Conservation (phyloP, 441 rosid genomes). For the Corymbia calophylla region DNA sequence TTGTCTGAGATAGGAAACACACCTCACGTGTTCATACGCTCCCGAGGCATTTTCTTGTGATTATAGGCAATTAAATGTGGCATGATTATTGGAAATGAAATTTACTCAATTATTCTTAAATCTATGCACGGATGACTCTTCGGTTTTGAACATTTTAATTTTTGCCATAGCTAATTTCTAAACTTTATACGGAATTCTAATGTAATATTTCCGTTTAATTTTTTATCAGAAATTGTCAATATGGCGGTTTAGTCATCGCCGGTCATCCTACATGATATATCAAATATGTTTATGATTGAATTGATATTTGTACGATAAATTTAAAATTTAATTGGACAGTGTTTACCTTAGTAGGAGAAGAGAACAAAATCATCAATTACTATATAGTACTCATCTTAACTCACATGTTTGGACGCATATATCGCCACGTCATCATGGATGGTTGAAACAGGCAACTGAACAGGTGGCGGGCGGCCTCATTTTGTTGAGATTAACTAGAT, state of each 20-base stretch:
- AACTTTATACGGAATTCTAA: rapidly evolving
- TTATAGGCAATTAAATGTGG: background rate
- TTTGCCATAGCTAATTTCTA: rapidly evolving
- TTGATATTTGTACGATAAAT: rapidly evolving
- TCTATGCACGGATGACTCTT: background rate
- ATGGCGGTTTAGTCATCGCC: rapidly evolving
- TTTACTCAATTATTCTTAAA: background rate
- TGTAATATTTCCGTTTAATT: rapidly evolving
- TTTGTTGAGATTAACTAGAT: background rate
- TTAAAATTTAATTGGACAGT: rapidly evolving
- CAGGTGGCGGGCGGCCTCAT: background rate
- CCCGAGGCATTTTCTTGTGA: background rate
- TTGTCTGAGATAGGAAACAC: background rate
- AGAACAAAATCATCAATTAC: background rate
- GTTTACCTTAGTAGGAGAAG: background rate
- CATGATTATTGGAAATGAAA: background rate
- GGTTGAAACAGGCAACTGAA: background rate
- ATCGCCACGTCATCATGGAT: background rate
- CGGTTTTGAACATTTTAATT: background rate
- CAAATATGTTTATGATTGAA: background rate
- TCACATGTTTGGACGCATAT: background rate
- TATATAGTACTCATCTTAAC: background rate
- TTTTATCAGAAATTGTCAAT: rapidly evolving
- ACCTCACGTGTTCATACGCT: background rate
- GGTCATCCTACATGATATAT: rapidly evolving